Percentiles rank a stretch among this genome's conserved stretches.
Conservation (phyloP, 1,284 basidiomycete genomes). For the Fistulinella staudtii region DNA sequence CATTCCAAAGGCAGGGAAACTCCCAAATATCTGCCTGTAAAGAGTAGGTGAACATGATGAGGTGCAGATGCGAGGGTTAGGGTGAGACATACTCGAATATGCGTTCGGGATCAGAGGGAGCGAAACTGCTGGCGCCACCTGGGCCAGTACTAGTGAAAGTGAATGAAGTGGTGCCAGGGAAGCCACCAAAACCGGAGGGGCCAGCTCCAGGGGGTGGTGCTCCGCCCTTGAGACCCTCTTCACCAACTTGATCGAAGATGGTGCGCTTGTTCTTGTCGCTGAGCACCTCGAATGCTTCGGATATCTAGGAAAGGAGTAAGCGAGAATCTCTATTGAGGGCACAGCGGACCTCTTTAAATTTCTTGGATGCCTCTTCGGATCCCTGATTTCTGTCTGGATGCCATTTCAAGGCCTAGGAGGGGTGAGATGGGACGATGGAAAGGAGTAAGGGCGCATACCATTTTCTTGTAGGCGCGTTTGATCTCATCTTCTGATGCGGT, state of each 20-base stretch:
- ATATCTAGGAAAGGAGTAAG: constrained; percentile 52
- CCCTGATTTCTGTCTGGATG: constrained; percentile 89
- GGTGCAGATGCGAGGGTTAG: not conserved
- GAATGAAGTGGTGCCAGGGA: constrained; percentile 55
- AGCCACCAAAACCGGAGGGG: constrained; percentile 48
- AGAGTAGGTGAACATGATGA: constrained; percentile 20
- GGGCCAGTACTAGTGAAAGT: constrained; percentile 53
- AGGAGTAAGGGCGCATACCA: constrained; percentile 43
- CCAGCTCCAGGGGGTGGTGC: constrained; percentile 50
- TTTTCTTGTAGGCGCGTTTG: constrained; percentile 82
- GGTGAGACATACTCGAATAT: constrained; percentile 77
- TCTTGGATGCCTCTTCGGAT: constrained; percentile 80
- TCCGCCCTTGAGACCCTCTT: constrained; percentile 87
- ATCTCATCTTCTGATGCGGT: constrained; percentile 79
- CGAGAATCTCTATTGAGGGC: not conserved
- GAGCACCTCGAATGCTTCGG: constrained; percentile 96
- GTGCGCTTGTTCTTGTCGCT: constrained; percentile 91
- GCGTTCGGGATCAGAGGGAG: constrained; percentile 82
- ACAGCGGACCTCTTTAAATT: constrained; percentile 83
- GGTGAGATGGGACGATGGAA: constrained; percentile 42
- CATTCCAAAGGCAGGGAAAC: constrained; percentile 29
- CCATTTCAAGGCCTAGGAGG: constrained; percentile 75
- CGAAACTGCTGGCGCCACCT: constrained; percentile 56
- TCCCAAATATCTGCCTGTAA: constrained; percentile 65
- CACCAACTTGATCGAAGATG: constrained; percentile 93